Percentiles rank a stretch among this genome's conserved stretches.
Evolutionary conservation across 2,329 filamentous ascomycete genomes (phyloP).

Genomic region (Aspergillus alliaceus): DNA sequence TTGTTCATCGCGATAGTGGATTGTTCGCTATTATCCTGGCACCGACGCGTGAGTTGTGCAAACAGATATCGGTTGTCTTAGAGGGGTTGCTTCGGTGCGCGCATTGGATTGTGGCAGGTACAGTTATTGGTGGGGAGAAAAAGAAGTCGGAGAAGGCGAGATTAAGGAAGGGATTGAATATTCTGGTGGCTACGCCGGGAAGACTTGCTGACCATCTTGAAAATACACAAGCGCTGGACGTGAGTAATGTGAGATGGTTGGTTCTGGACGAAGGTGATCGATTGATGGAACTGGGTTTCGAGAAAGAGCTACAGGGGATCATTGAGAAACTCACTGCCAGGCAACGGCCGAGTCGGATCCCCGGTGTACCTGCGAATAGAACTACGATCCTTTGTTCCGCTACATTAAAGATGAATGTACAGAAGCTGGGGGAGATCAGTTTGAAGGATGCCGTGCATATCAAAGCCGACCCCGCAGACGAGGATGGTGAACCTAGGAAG

Average conservation of each 20-base stretch:
- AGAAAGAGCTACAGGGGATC: conserved; percentile 87
- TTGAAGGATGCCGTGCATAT: conserved; percentile 90
- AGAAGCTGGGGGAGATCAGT: conserved; percentile 90
- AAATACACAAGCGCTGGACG: conserved; percentile 84
- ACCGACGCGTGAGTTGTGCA: conserved; percentile 89
- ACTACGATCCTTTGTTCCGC: conserved; percentile 92
- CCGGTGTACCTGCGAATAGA: conserved; percentile 68
- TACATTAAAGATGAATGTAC: conserved; percentile 97
- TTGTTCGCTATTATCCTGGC: conserved; percentile 93
- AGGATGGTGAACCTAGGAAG: conserved; percentile 53
- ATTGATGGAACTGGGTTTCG: conserved; percentile 97
- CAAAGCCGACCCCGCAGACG: conserved; percentile 62
- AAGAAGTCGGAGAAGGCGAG: conserved; percentile 88
- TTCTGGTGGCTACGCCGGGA: conserved; percentile 91
- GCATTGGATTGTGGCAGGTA: conserved; percentile 91
- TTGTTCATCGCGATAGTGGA: conserved; percentile 79
- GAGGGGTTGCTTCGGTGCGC: conserved; percentile 84
- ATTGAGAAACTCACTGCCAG: conserved; percentile 74
- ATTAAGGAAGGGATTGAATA: conserved; percentile 90
- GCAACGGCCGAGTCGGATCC: conserved; percentile 61
- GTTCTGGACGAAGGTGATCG: conserved; percentile 95
- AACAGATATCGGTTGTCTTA: conserved; percentile 86
- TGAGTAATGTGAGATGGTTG: conserved; percentile 88
- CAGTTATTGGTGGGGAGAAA: conserved; percentile 71
- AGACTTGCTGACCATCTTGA: conserved; percentile 88